Evolutionary conservation across 164 flowering plant genomes (phyloP).

Genomic region (Santalum album): DNA sequence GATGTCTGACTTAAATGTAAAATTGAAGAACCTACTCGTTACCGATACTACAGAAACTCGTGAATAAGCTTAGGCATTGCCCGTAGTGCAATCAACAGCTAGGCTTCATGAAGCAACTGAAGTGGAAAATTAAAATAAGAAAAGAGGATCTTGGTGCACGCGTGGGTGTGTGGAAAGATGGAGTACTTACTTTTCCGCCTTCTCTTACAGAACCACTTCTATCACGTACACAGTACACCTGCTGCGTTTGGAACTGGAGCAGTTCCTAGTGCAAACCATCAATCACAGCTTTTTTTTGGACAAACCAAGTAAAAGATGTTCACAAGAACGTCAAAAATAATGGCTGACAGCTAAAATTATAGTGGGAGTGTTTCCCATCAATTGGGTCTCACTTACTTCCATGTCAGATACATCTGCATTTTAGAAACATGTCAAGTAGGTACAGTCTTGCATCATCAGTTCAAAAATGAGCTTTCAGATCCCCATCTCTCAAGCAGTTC

Average conservation of each 20-base stretch:
- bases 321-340: background rate
- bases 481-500: too few species aligned
- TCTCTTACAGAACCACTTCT: slow-evolving; percentile 61
- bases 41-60: too few species aligned
- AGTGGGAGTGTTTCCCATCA: slow-evolving; percentile 77
- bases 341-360: slow-evolving; percentile 69
- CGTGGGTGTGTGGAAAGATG: background rate
- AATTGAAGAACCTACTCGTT: too few species aligned
- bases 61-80: too few species aligned
- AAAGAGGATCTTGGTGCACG: background rate
- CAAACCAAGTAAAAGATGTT: too few species aligned
- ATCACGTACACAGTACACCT: slow-evolving; percentile 81
- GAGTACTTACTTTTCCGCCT: slow-evolving; percentile 68
- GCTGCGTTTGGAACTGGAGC: slow-evolving; percentile 92
- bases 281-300: background rate
- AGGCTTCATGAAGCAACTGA: background rate
- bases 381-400: slow-evolving; percentile 76
- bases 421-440: slow-evolving; percentile 15
- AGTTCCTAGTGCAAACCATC: background rate
- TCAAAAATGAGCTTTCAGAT: too few species aligned
- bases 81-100: too few species aligned
- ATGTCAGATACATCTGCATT: slow-evolving; percentile 83
- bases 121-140: background rate
- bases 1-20: too few species aligned
- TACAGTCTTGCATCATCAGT: too few species aligned